Evolutionary conservation across 306 rosid genomes (phyloP).

Genomic region (Vachellia collinsii): DNA sequence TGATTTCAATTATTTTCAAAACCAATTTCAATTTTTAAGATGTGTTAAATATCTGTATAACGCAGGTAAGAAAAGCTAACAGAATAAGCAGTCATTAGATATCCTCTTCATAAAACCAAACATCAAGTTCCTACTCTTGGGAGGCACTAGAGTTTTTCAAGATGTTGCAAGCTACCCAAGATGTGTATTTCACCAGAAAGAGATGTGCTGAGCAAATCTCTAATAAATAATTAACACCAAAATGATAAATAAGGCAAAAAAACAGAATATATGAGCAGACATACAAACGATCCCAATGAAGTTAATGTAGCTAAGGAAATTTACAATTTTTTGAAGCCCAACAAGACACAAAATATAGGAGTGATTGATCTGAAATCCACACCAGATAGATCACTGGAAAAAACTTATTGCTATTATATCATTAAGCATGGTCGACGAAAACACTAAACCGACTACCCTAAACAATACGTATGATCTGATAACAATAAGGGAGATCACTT

Average conservation of each 20-base stretch:
- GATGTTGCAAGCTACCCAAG: slow-evolving; percentile 74
- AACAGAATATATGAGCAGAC: neutral
- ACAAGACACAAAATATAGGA: slow-evolving; percentile 85
- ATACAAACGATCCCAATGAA: slow-evolving; percentile 7
- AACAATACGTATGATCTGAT: too few relatives aligned
- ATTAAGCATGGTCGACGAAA: too few relatives aligned
- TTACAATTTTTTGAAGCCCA: slow-evolving; percentile 86
- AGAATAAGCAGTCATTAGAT: slow-evolving; percentile 8
- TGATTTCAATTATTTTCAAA: too few relatives aligned
- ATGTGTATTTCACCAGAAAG: slow-evolving; percentile 72
- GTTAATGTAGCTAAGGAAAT: slow-evolving; percentile 25
- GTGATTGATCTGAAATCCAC: slow-evolving; percentile 76
- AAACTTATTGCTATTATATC: slow-evolving; percentile 26
- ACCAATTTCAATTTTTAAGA: too few relatives aligned
- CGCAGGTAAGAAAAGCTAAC: too few relatives aligned
- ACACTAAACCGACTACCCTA: too few relatives aligned
- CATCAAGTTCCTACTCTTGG: slow-evolving; percentile 25
- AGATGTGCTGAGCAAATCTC: too few relatives aligned
- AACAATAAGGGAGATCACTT: too few relatives aligned
- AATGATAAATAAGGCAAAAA: too few relatives aligned
- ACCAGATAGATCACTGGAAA: slow-evolving; percentile 69
- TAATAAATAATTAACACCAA: too few relatives aligned
- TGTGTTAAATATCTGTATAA: too few relatives aligned
- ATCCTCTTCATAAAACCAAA: neutral
- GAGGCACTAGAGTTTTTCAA: slow-evolving; percentile 71